phyloP scores from a whole-genome alignment of 306 rosid genomes.

The Prunus salicina region DNA sequence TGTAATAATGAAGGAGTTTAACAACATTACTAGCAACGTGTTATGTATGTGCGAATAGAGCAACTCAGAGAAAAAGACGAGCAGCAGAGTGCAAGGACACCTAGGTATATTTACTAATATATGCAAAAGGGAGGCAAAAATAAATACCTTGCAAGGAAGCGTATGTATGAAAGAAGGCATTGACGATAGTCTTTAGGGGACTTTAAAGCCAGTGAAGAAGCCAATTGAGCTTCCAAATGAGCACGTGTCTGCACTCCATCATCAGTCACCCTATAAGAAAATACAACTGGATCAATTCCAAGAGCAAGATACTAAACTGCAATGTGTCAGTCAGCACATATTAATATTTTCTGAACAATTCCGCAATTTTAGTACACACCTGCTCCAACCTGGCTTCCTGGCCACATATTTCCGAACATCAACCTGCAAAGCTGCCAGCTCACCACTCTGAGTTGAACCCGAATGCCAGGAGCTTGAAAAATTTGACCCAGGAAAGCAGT shows the following conservation, averaged over 20 bases:
- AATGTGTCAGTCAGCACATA: neutral
- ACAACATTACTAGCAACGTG: neutral
- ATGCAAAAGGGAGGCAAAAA: neutral
- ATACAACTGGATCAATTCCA: constrained; percentile 21
- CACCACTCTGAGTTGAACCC: constrained; percentile 87
- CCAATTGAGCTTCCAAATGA: constrained; percentile 92
- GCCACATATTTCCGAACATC: constrained; percentile 95
- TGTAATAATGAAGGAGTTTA: neutral
- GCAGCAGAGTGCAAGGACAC: neutral
- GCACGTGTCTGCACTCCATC: constrained; percentile 98
- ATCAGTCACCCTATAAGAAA: constrained; percentile 73
- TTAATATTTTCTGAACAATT: neutral
- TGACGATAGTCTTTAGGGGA: constrained; percentile 92
- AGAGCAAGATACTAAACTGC: neutral
- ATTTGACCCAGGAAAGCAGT: constrained; percentile 95
- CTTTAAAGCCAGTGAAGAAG: constrained; percentile 81
- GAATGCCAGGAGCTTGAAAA: constrained; percentile 96
- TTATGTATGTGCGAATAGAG: neutral
- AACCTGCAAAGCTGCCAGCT: constrained; percentile 93
- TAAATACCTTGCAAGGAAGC: constrained; percentile 84
- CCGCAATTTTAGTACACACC: constrained; percentile 48
- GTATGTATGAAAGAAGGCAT: constrained; percentile 77
- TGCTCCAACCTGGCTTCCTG: constrained; percentile 97
- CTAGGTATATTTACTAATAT: neutral
- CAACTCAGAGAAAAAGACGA: neutral